Evolutionary conservation across 805 yeast species (phyloP), one percentile per base, ranked within the genome.

Genomic region (Hemisphaericaspora nanyangensis): DNA sequence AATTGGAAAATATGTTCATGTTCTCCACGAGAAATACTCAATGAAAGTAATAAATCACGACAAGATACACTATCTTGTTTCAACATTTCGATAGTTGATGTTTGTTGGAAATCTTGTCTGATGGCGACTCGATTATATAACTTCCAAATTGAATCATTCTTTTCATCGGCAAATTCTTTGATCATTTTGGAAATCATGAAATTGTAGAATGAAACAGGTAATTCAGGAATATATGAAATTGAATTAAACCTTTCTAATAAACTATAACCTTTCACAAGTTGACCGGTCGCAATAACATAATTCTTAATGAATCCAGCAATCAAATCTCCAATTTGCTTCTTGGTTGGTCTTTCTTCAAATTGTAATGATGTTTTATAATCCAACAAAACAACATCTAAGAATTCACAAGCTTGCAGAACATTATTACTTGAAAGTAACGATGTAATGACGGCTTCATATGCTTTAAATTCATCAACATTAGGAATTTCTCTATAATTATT

Each of bases 311-410:
- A 78, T 10, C 64, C 57, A 2, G 80, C 68, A 25, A 77, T 48
- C 7, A 78, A 51, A 31, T 56, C 36, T 1, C 73, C 61, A 17
- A 76, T 60, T 39, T 64, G 62, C 3, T 10, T 13, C 32, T 57
- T 57, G 3, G 47, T 34, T 4, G 55, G 40, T 25, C 40, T 48
- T 5, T 35, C 38, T 20, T 38, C 31, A 20, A 38, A 29, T 11
- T 43, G 29, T 18, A 51, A 41, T 7, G 59, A 58, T 17, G 56
- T 50, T 49, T 65, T 67, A 48, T 68, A 69, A 32, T 75, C 74
- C 0, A 65, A 48, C 30, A 82, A 55, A 5, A 82, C 63, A 29
- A 69, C 63, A 51, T 82, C 85, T 49, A 84, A 60, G 40, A 82
- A 70, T 42, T 72, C 65, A 1, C 82, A 70, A 3, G 87, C 80